These are phyloP conservation scores for Neurospora sp. DNA, from an alignment of 495 filamentous ascomycete species.

Conservation along the genomic window DNA sequence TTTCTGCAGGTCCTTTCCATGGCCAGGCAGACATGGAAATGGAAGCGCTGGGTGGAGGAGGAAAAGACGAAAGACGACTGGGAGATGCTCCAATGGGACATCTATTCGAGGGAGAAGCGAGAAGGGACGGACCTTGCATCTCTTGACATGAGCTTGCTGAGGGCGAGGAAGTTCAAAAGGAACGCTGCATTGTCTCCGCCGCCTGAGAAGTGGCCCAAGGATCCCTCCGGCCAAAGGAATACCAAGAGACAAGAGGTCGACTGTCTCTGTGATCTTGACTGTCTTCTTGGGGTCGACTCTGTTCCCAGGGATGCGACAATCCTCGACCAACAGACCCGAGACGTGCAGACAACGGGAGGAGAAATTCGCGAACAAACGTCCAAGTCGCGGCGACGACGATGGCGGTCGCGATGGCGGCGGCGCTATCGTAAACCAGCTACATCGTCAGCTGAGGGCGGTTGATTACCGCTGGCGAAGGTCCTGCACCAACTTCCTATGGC, in stretches of 20 bases:
- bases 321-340: too few species aligned
- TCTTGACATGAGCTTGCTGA: neutral
- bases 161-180: neutral
- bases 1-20: neutral
- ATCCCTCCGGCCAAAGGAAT: neutral
- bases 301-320: too few species aligned
- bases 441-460: neutral
- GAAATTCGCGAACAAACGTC: too few species aligned
- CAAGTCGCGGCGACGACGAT: too few species aligned
- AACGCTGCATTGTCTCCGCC: neutral
- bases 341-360: too few species aligned
- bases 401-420: too few species aligned
- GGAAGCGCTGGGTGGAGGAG: neutral
- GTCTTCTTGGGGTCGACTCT: too few species aligned
- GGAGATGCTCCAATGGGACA: rapidly evolving
- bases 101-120: neutral
- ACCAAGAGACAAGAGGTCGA: neutral
- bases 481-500: neutral
- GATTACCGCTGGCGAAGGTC: neutral
- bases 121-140: neutral
- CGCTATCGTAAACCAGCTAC: too few species aligned
- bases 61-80: neutral
- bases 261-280: neutral
- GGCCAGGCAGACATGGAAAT: neutral
- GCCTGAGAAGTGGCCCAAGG: neutral